Base-by-base conservation (phyloP, 2,329 filamentous ascomycete genomes). In the Penicillium sp. region DNA sequence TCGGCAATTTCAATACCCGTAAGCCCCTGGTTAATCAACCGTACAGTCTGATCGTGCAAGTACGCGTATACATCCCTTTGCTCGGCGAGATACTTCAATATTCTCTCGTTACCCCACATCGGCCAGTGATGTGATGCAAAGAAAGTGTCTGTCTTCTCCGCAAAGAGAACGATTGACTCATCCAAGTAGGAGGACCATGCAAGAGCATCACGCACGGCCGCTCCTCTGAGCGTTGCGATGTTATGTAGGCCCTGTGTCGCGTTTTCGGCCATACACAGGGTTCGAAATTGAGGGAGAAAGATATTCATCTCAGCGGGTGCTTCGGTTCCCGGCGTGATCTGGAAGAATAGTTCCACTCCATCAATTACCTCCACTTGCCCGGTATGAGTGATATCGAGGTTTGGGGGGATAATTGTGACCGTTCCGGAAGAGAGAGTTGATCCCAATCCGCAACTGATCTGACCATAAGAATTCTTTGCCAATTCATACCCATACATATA, bases 261-360 rank as follows among this genome's bases (percentile, higher is more conserved):
- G 27, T 60, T 65, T 54, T 77, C 75, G 0, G 74, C 63, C 9
- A 73, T 65, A 48, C 63, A 74, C 0, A 78, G 57, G 1, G 74
- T 72, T 6, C 55, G 56, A 31, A 66, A 60, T 7, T 71, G 53
- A 3, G 74, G 74, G 36, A 77, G 71, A 45, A 69, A 67, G 39
- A 77, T 65, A 50, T 74, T 73, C 53, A 78, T 64, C 56, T 77
- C 74, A 0, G 73, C 61, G 0, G 74, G 75, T 1, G 74, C 74
- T 53, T 77, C 75, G 0, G 74, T 74, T 1, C 63, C 71, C 1
- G 74, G 73, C 0, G 68, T 66, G 61, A 76, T 63, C 50, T 77
- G 75, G 54, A 75, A 76, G 2, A 67, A 55, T 13, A 77, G 68
- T 18, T 60, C 46, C 0, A 76, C 58, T 2, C 72, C 73, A 24